Evolutionary conservation across 352 stramenopile species (phyloP).

Genomic region (Globisporangium lucens): DNA sequence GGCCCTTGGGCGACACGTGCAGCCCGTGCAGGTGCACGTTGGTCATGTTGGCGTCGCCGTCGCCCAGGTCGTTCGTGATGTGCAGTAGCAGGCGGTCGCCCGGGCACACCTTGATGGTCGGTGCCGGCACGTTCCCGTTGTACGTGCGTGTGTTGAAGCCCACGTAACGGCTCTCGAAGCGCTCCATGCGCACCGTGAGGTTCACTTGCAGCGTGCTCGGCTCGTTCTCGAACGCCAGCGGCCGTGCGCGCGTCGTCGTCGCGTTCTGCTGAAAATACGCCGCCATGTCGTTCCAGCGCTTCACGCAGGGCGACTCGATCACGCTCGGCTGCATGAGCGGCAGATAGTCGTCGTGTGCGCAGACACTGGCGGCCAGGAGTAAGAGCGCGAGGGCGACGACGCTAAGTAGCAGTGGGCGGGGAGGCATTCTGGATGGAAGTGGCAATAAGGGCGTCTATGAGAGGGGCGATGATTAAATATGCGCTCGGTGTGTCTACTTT

Average conservation of each 20-base stretch:
- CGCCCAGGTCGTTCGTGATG: conserved; percentile 51
- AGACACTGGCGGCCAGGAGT: background rate
- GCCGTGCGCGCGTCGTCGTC: conserved; percentile 15
- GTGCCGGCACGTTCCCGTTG: conserved; percentile 59
- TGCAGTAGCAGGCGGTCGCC: conserved; percentile 57
- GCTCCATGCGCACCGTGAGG: conserved; percentile 47
- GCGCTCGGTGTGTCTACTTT: background rate
- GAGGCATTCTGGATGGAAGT: background rate
- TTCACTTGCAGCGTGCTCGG: conserved; percentile 54
- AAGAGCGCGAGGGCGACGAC: background rate
- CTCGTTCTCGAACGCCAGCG: conserved; percentile 34
- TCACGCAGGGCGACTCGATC: conserved; percentile 43
- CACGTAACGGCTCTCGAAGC: conserved; percentile 73
- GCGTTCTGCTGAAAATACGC: conserved; percentile 13
- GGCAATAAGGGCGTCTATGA: too few species aligned
- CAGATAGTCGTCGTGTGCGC: conserved; percentile 39
- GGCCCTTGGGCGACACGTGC: conserved; percentile 52
- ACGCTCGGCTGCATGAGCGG: conserved; percentile 35
- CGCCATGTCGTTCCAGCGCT: conserved; percentile 31
- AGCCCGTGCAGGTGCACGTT: conserved; percentile 75
- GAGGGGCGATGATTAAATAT: background rate
- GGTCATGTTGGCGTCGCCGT: conserved; percentile 52
- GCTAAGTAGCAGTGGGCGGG: background rate
- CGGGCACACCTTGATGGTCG: conserved; percentile 72
- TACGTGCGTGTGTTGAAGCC: conserved; percentile 74